A percentile compares a stretch with the other conserved stretches of the same genome.
These are phyloP conservation scores for Oryza glumipatula DNA, from an alignment of 176 grass and related monocot species.

Conservation along the genomic window DNA sequence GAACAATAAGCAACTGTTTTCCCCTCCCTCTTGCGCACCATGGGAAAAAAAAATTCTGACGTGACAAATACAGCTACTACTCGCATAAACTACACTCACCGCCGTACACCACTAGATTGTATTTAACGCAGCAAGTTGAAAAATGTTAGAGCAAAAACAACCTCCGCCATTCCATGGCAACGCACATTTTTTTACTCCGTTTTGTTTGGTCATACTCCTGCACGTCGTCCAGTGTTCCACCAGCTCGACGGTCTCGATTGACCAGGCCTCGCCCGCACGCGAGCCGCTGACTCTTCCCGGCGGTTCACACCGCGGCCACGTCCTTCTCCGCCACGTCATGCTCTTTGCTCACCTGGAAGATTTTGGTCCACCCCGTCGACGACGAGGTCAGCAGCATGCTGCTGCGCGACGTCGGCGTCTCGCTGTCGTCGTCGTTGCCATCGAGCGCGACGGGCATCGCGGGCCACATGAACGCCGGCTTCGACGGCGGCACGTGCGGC, in stretches of 20 bases:
- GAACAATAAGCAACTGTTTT: too few species aligned
- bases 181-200: not conserved
- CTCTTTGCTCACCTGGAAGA: constrained; percentile 41
- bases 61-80: too few species aligned
- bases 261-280: not conserved
- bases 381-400: constrained; percentile 47
- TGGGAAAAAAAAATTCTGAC: too few species aligned
- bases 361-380: constrained; percentile 50
- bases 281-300: constrained; percentile 26
- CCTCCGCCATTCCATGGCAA: not conserved
- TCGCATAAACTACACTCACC: too few species aligned
- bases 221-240: not conserved
- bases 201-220: not conserved
- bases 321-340: constrained; percentile 36
- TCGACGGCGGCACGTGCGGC: constrained; percentile 54
- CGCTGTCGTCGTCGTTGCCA: constrained; percentile 29
- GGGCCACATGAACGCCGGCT: constrained; percentile 83
- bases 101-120: too few species aligned
- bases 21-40: too few species aligned
- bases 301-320: constrained; percentile 33
- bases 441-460: constrained; percentile 1
- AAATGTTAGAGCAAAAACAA: not conserved
- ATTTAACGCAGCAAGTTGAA: constrained; percentile 6
- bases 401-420: constrained; percentile 8
- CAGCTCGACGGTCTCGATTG: not conserved